Percentiles rank a stretch among this genome's conserved stretches.
Evolutionary conservation across 2,329 filamentous ascomycete species (phyloP).

Genomic region (Venturia carpophila): DNA sequence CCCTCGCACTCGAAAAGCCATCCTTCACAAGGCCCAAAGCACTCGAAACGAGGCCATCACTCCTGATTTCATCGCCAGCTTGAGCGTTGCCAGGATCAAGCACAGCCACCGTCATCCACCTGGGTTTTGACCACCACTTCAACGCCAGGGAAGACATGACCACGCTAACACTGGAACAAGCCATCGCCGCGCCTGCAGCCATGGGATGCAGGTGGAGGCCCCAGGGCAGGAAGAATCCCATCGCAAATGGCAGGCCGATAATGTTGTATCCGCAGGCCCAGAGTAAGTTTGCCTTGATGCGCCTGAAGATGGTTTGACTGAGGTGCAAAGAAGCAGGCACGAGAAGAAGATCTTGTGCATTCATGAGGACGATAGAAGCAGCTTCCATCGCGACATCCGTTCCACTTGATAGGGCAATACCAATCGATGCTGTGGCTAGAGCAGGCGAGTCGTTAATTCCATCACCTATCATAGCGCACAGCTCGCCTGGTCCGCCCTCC

Average conservation of each 20-base stretch:
- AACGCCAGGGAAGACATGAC: constrained; percentile 76
- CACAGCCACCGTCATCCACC: constrained; percentile 72
- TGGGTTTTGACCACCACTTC: constrained; percentile 76
- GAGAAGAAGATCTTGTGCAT: constrained; percentile 74
- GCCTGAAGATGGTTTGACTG: constrained; percentile 73
- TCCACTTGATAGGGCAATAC: constrained; percentile 84
- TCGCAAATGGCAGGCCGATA: constrained; percentile 86
- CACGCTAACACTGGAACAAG: constrained; percentile 79
- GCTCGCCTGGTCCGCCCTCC: constrained; percentile 46
- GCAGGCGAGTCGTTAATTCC: constrained; percentile 98
- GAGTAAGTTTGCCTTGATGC: constrained; percentile 86
- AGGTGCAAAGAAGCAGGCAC: constrained; percentile 83
- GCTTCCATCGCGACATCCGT: constrained; percentile 98
- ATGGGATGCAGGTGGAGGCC: constrained; percentile 85
- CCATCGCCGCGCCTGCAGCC: constrained; percentile 93
- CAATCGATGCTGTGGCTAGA: constrained; percentile 82
- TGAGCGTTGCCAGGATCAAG: constrained; percentile 42
- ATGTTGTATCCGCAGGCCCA: constrained; percentile 94
- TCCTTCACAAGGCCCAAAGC: not conserved
- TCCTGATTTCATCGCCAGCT: constrained; percentile 24
- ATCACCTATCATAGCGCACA: constrained; percentile 95
- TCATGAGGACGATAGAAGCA: constrained; percentile 92
- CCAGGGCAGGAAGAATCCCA: constrained; percentile 90
- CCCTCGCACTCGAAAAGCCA: not conserved
- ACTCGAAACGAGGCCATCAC: constrained; percentile 4